A percentile compares a stretch with the other conserved stretches of the same genome.
Conservation (phyloP, 2,329 filamentous ascomycete genomes). For the Anisogramma anomala region DNA sequence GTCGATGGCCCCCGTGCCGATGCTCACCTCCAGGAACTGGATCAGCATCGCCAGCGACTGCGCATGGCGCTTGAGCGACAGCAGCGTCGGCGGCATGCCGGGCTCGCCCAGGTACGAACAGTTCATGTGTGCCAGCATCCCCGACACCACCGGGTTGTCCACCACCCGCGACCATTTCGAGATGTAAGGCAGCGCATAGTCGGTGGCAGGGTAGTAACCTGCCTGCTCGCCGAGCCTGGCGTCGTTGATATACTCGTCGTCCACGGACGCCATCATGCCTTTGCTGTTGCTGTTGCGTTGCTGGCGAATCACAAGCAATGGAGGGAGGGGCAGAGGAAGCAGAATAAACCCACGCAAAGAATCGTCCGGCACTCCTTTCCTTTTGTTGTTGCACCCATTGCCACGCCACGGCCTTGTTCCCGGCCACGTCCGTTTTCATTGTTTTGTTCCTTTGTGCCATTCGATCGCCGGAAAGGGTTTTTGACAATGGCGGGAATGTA, state of each 20-base stretch:
- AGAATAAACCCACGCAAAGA: neutral
- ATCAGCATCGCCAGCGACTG: conserved; percentile 46
- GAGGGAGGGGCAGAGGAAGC: neutral
- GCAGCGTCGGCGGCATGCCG: conserved; percentile 40
- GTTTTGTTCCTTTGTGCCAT: conserved; percentile 2
- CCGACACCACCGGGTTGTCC: conserved; percentile 17
- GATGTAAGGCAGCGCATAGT: conserved; percentile 30
- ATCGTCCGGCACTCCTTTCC: neutral
- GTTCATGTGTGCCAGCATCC: conserved; percentile 37
- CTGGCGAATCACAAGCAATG: neutral
- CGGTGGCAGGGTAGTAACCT: conserved; percentile 28
- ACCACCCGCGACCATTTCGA: conserved; percentile 28
- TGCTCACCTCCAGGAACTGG: conserved; percentile 31
- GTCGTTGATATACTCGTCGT: conserved; percentile 16
- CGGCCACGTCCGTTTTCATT: conserved; percentile 3
- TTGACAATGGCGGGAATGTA: conserved; percentile 3
- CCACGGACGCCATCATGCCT: conserved; percentile 9
- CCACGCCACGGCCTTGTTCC: neutral
- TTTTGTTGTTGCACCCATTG: conserved; percentile 6
- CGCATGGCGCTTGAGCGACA: conserved; percentile 47
- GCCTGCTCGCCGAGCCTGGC: conserved; percentile 16
- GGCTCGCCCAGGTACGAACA: conserved; percentile 46
- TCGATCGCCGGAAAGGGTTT: conserved; percentile 7
- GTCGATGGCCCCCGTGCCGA: conserved; percentile 22
- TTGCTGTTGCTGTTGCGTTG: neutral